These are phyloP conservation scores for Microbotryomycetes sp. DNA, from an alignment of 1,284 basidiomycete species.

Conservation along the genomic window DNA sequence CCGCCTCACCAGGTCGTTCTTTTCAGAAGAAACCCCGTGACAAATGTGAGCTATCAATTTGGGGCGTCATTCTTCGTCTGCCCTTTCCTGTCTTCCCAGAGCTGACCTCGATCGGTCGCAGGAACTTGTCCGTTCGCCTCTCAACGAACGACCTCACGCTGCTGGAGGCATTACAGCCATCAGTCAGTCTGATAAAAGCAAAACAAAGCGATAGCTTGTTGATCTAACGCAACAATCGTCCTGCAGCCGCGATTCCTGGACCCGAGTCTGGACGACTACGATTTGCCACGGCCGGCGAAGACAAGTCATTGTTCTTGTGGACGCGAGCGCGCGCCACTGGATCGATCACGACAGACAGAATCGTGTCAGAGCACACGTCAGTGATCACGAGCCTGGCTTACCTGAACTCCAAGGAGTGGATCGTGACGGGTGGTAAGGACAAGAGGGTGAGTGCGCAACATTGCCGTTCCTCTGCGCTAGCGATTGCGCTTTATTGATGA, in stretches of 20 bases:
- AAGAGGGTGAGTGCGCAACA: slow-evolving; percentile 23
- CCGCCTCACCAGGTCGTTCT: slow-evolving; percentile 25
- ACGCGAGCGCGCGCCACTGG: slow-evolving; percentile 17
- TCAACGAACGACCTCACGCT: slow-evolving; percentile 14
- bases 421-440: slow-evolving; percentile 23
- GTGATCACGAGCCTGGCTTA: slow-evolving; percentile 16
- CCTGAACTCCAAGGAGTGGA: slow-evolving; percentile 1
- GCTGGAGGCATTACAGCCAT: slow-evolving; percentile 22
- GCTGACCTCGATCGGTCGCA: not conserved
- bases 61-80: not conserved
- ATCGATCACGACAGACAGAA: slow-evolving; percentile 3
- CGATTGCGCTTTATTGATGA: no score
- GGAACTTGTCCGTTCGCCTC: slow-evolving; percentile 3
- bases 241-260: not conserved
- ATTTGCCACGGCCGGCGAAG: slow-evolving; percentile 27
- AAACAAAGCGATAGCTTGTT: no score
- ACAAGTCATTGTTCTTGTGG: slow-evolving; percentile 27
- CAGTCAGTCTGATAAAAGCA: not conserved
- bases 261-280: slow-evolving; percentile 6
- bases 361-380: slow-evolving; percentile 16
- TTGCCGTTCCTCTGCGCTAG: no score
- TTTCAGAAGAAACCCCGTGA: slow-evolving; percentile 7
- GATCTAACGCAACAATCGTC: no score
- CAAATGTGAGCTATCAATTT: slow-evolving; percentile 4
- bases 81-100: not conserved